Percentiles rank a stretch among this genome's conserved stretches.
Evolutionary conservation across 768 basidiomycete genomes (phyloP).

Genomic region (Tylopilus vinaceipallidus): DNA sequence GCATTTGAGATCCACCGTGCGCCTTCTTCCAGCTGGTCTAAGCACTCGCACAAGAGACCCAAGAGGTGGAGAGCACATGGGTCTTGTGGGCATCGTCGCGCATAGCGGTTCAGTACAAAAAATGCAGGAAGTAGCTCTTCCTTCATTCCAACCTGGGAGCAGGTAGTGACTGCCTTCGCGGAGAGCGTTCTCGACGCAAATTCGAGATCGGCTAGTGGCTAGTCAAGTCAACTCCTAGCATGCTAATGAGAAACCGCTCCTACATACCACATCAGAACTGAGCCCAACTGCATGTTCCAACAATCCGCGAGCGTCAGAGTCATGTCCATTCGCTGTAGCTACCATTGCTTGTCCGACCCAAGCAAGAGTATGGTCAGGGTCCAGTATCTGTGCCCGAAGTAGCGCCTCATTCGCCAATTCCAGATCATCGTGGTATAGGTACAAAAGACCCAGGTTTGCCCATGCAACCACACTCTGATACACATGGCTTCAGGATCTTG

Average conservation of each 20-base stretch:
- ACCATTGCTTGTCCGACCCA: constrained; percentile 91
- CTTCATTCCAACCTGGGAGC: constrained; percentile 20
- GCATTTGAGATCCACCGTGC: constrained; percentile 55
- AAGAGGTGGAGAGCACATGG: constrained; percentile 79
- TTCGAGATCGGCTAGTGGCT: constrained; percentile 84
- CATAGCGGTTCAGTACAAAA: constrained; percentile 78
- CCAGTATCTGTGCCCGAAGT: constrained; percentile 82
- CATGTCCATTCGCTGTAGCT: constrained; percentile 57
- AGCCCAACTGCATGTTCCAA: constrained; percentile 73
- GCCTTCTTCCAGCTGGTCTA: constrained; percentile 69
- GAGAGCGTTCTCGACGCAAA: constrained; percentile 63
- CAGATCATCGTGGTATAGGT: constrained; percentile 71
- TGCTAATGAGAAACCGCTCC: neutral
- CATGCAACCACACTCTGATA: constrained; percentile 69
- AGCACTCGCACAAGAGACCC: constrained; percentile 79
- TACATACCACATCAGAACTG: constrained; percentile 52
- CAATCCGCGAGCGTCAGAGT: constrained; percentile 60
- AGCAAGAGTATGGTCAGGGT: constrained; percentile 83
- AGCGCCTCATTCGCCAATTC: constrained; percentile 87
- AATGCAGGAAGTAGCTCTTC: constrained; percentile 72
- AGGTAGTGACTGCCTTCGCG: constrained; percentile 25
- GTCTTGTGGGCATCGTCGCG: constrained; percentile 63
- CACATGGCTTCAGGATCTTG: constrained; percentile 1
- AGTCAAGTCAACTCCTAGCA: constrained; percentile 12
- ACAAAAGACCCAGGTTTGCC: constrained; percentile 88